These are phyloP conservation scores for Byssochlamys sp. DNA, from an alignment of 2,329 filamentous ascomycete genomes.

Conservation along the genomic window DNA sequence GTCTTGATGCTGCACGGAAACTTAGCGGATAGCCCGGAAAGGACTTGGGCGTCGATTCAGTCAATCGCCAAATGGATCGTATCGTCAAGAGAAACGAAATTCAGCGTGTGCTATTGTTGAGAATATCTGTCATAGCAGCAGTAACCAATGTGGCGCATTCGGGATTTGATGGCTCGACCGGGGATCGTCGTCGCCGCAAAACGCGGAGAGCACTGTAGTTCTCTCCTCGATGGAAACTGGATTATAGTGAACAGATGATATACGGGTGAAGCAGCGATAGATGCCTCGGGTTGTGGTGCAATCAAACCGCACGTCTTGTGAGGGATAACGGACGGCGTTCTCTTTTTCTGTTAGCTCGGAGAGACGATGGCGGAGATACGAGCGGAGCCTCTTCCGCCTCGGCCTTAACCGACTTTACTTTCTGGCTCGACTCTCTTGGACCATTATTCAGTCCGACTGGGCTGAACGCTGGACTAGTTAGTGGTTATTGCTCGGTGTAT, in stretches of 20 bases:
- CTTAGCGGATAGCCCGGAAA: background rate
- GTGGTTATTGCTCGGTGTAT: background rate
- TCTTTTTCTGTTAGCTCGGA: slow-evolving; percentile 24
- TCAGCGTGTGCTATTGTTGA: slow-evolving; percentile 9
- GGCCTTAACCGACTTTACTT: slow-evolving; percentile 1
- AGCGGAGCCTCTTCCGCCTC: slow-evolving; percentile 14
- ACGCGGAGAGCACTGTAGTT: background rate
- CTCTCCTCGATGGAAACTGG: background rate
- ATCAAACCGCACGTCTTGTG: background rate
- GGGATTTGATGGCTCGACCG: slow-evolving; percentile 1
- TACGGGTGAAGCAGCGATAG: background rate
- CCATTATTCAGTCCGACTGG: background rate
- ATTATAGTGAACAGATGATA: background rate
- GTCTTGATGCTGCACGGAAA: background rate
- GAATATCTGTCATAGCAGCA: slow-evolving; percentile 15
- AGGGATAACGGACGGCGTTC: slow-evolving; percentile 22
- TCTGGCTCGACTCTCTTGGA: slow-evolving; percentile 1
- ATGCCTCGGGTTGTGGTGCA: background rate
- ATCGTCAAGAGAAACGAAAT: background rate
- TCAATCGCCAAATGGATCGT: background rate
- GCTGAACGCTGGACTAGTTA: background rate
- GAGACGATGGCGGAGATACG: slow-evolving; percentile 29
- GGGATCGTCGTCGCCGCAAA: background rate
- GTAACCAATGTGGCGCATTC: slow-evolving; percentile 11
- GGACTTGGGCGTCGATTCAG: background rate